These are phyloP conservation scores for Mycena metata DNA, from an alignment of 768 basidiomycete species.

Conservation along the genomic window DNA sequence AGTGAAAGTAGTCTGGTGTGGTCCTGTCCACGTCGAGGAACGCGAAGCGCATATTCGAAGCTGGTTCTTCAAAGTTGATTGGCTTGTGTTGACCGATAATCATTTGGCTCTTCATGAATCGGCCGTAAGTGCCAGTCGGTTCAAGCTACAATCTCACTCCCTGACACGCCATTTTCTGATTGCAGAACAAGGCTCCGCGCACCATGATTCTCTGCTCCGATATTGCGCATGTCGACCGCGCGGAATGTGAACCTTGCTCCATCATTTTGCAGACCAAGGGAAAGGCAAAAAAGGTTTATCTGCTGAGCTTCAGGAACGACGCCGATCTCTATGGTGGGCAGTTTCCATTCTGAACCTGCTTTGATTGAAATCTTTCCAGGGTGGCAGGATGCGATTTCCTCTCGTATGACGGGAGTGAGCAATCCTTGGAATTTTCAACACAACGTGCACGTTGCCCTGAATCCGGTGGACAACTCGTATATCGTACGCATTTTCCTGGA, in stretches of 20 bases:
- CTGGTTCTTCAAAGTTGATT: slow-evolving; percentile 13
- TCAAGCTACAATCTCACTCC: background rate
- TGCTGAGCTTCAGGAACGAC: background rate
- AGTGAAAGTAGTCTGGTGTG: background rate
- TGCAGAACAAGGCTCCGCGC: slow-evolving; percentile 9
- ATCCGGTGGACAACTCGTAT: background rate
- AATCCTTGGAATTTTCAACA: slow-evolving; percentile 8
- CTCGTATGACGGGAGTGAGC: background rate
- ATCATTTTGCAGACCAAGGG: slow-evolving; percentile 15
- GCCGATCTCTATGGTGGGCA: background rate
- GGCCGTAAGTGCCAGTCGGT: background rate
- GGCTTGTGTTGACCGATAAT: slow-evolving; percentile 19
- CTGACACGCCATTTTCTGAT: too few species aligned
- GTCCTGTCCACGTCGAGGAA: slow-evolving; percentile 18
- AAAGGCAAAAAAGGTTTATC: slow-evolving; percentile 1
- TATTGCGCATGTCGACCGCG: slow-evolving; percentile 11
- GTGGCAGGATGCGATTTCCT: slow-evolving; percentile 27
- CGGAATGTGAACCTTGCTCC: background rate
- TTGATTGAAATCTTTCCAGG: background rate
- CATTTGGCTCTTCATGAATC: slow-evolving; percentile 8
- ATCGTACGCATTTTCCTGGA: background rate
- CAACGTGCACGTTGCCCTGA: slow-evolving; percentile 4
- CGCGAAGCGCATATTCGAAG: background rate
- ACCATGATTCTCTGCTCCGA: slow-evolving; percentile 1
- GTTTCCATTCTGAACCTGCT: too few species aligned